These are phyloP conservation scores for sunflower (Helianthus annuus) DNA, from an alignment of 129 eudicot genomes.

Conservation along the genomic window HanXRQr2.0-SUNRISE NC_035443.2:145313341-145313840, in stretches of 20 bases:
- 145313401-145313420: not conserved
- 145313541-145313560: slow-evolving; percentile 69
- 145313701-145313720: not conserved
- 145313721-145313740: not conserved
- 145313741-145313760: not conserved
- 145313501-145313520: slow-evolving; percentile 68
- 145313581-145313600: slow-evolving; percentile 76
- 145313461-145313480: not conserved
- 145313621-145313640: slow-evolving; percentile 5
- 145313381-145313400: not conserved
- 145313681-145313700: not conserved
- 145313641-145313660: not conserved
- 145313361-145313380: too few relatives aligned
- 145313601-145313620: slow-evolving; percentile 41
- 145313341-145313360: too few relatives aligned
- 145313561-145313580: slow-evolving; percentile 68
- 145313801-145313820: too few relatives aligned
- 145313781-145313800: too few relatives aligned
- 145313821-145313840: too few relatives aligned
- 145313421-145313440: not conserved
- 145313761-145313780: too few relatives aligned
- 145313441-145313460: slow-evolving; percentile 8
- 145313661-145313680: not conserved
- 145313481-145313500: slow-evolving; percentile 3
- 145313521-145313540: slow-evolving; percentile 74